Evolutionary conservation across 2,329 filamentous ascomycete genomes (phyloP).

Genomic region (Cladosporium sphaerospermum): DNA sequence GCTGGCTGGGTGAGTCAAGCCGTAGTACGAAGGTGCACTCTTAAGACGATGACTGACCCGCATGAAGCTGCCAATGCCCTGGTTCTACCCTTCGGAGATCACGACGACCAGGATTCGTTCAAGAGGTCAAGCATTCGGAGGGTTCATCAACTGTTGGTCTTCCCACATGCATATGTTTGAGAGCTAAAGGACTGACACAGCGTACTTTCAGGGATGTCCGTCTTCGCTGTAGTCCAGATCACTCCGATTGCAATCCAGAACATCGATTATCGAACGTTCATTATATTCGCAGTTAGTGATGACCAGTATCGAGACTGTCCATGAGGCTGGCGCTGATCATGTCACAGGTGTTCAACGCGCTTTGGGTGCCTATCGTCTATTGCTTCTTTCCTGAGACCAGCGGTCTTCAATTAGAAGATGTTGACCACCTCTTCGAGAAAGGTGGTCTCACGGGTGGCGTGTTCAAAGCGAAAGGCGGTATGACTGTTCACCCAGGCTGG

Average conservation of each 20-base stretch:
- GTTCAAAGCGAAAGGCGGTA: slow-evolving; percentile 13
- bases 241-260: slow-evolving; percentile 14
- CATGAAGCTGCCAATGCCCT: not conserved
- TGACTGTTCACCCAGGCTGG: slow-evolving; percentile 12
- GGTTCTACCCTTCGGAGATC: not conserved
- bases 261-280: slow-evolving; percentile 13
- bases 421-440: slow-evolving; percentile 16
- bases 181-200: not conserved
- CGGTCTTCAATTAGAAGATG: slow-evolving; percentile 11
- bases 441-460: slow-evolving; percentile 16
- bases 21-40: too few relatives aligned
- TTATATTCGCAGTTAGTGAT: slow-evolving; percentile 14
- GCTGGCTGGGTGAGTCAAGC: not conserved
- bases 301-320: too few relatives aligned
- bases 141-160: not conserved
- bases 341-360: not conserved
- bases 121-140: not conserved
- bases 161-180: not conserved
- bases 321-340: too few relatives aligned
- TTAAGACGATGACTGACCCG: too few relatives aligned
- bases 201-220: not conserved
- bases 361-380: slow-evolving; percentile 13
- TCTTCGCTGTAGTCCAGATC: slow-evolving; percentile 10
- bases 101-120: not conserved
- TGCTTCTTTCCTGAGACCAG: slow-evolving; percentile 18